Evolutionary conservation across 495 filamentous ascomycete genomes (phyloP).

Genomic region (Platismatia glauca): DNA sequence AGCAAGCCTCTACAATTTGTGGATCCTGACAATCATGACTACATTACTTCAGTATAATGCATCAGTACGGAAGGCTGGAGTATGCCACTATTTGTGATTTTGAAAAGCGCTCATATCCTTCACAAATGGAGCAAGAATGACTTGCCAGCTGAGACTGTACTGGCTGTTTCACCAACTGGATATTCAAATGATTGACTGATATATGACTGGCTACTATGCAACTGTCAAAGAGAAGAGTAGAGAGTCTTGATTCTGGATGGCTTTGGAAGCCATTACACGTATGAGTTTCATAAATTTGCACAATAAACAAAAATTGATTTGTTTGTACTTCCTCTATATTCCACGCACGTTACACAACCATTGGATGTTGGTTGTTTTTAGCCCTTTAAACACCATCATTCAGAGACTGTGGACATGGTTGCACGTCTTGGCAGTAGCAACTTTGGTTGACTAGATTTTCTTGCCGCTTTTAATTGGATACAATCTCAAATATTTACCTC

Average conservation of each 20-base stretch:
- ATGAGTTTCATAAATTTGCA: background rate
- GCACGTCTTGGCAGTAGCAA: too few species aligned
- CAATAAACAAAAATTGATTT: background rate
- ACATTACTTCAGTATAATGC: conserved; percentile 9
- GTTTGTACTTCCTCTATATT: background rate
- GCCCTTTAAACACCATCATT: background rate
- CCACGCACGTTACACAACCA: background rate
- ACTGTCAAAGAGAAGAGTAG: background rate
- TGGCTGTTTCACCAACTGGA: conserved; percentile 3
- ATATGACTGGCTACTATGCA: conserved; percentile 10
- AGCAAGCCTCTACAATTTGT: too few species aligned
- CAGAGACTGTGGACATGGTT: background rate
- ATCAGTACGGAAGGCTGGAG: conserved; percentile 6
- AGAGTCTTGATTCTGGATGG: background rate
- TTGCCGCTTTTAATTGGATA: background rate
- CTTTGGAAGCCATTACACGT: background rate
- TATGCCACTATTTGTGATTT: conserved; percentile 13
- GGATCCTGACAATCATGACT: conserved; percentile 15
- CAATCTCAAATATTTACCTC: background rate
- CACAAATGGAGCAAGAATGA: conserved; percentile 1
- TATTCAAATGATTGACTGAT: conserved; percentile 12
- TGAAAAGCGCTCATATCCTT: conserved; percentile 1
- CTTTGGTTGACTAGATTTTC: background rate
- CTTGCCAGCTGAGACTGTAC: background rate
- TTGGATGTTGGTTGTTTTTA: background rate